phyloP scores from a whole-genome alignment of 164 flowering plant genomes.

The Vitis riparia region DNA sequence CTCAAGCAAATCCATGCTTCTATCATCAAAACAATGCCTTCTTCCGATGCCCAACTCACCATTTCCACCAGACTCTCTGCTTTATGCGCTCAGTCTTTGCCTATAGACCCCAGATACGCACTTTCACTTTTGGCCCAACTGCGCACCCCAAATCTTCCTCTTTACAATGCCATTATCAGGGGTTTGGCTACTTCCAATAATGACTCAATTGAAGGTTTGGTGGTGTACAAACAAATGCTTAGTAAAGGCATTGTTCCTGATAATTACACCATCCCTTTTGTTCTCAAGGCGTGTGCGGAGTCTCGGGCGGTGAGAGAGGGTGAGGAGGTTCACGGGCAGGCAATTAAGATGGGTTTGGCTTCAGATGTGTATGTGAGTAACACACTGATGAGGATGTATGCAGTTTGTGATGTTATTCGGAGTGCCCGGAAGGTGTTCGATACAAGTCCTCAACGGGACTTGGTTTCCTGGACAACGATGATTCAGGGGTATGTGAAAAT shows the following conservation, averaged over 20 bases:
- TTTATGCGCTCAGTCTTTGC: constrained; percentile 12
- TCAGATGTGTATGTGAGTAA: constrained; percentile 30
- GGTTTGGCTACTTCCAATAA: constrained; percentile 13
- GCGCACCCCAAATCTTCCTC: constrained; percentile 2
- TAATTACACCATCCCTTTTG: constrained; percentile 26
- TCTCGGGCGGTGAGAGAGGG: constrained; percentile 23
- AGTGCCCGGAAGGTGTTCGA: constrained; percentile 35
- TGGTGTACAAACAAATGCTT: constrained; percentile 22
- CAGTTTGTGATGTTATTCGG: constrained; percentile 28
- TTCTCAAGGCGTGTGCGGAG: constrained; percentile 29
- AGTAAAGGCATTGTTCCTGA: constrained; percentile 24
- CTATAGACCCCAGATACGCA: constrained; percentile 12
- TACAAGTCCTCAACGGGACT: constrained; percentile 31
- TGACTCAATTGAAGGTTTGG: constrained; percentile 12
- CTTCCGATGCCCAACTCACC: constrained; percentile 18
- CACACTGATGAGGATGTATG: constrained; percentile 40
- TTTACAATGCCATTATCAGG: constrained; percentile 27
- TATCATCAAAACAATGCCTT: constrained; percentile 18
- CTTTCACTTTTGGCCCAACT: constrained; percentile 7
- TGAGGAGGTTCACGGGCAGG: constrained; percentile 22
- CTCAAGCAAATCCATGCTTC: constrained; percentile 29
- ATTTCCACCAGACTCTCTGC: neutral
- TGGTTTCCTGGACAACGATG: constrained; percentile 47
- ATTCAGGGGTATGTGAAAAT: constrained; percentile 40
- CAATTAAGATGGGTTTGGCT: constrained; percentile 20